A percentile compares a stretch with the other conserved stretches of the same genome.
These are phyloP conservation scores for Suillus sp. DNA, from an alignment of 768 basidiomycete species.

Conservation along the genomic window DNA sequence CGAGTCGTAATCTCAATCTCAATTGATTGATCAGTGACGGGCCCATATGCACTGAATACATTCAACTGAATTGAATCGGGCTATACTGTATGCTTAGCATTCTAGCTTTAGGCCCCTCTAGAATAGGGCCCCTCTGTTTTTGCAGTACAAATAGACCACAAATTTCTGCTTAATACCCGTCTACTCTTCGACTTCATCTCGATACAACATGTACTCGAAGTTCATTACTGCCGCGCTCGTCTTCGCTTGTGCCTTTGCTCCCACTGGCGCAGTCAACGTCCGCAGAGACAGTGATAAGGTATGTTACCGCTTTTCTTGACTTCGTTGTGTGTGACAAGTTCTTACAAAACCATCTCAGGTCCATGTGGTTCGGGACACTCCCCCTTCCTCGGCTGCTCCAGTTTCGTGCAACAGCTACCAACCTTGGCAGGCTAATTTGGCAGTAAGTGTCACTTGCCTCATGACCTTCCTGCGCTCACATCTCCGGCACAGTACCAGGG, in stretches of 20 bases:
- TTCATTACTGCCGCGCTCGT: neutral
- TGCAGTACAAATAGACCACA: neutral
- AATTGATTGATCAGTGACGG: too few relatives aligned
- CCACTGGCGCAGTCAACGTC: neutral
- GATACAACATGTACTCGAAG: neutral
- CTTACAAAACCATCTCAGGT: neutral
- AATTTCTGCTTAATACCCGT: neutral
- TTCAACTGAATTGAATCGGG: neutral
- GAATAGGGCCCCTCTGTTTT: neutral
- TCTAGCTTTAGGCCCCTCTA: too few relatives aligned
- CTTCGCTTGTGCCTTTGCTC: neutral
- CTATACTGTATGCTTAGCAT: too few relatives aligned
- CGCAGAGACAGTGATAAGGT: neutral
- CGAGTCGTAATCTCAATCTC: too few relatives aligned
- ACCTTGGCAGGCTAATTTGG: constrained; percentile 24
- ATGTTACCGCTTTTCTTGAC: neutral
- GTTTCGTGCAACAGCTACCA: constrained; percentile 9
- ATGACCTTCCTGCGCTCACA: neutral
- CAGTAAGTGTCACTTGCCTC: constrained; percentile 9
- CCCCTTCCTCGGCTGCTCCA: neutral
- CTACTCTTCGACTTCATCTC: neutral
- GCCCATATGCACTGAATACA: too few relatives aligned
- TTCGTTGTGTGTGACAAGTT: neutral
- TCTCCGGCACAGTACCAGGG: constrained; percentile 22
- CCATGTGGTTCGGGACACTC: neutral